Base-by-base conservation (phyloP, 441 rosid genomes). In the Euphorbia corollata region DNA sequence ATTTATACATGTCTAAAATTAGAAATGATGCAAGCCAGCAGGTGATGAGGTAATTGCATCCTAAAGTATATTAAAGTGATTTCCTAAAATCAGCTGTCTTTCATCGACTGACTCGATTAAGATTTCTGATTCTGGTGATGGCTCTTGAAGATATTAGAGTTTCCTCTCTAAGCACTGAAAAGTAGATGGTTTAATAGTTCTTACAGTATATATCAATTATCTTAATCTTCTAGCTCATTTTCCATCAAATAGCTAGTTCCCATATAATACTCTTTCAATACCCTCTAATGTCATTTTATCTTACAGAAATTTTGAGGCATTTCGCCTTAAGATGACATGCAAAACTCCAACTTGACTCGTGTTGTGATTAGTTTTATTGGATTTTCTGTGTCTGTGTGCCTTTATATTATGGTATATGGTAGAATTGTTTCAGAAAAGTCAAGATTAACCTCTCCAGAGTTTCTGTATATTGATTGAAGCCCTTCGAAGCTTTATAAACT, bases 381-480 rank as follows among this genome's bases (percentile, higher is more conserved):
- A 51, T 18, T 18, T 51, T 23, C 56, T n/a, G 23, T 51, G 56
- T 51, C 18, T 45, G 11, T 51, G 56, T 8, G 23, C 56, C 22
- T 51, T 18, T n/a, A 20, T 8, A 51, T 51, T 51, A 45, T 45
- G n/a, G 51, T 51, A 9, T 18, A 19, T 55, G 71, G 69, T 61
- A 54, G 36, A 75, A 69, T 39, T 53, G 68, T 23, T 64, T 66
- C 30, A 63, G 41, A 70, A 63, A 41, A 8, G 47, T 41, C 47
- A 41, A 41, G 47, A 8, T 64, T 64, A 79, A 91, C 97, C 96
- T 83, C 96, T 86, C 83, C 97, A 86, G 45, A 76, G 80, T 74
- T 92, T 85, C 74, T 91, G 96, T 61, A 92, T 75, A 53, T 75
- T 77, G 64, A 80, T 81, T 54, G 93, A 79, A 79, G 93, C 83